These are phyloP conservation scores for Coleophoma eucalyptorum DNA, from an alignment of 2,329 filamentous ascomycete species.

Conservation along the genomic window DNA sequence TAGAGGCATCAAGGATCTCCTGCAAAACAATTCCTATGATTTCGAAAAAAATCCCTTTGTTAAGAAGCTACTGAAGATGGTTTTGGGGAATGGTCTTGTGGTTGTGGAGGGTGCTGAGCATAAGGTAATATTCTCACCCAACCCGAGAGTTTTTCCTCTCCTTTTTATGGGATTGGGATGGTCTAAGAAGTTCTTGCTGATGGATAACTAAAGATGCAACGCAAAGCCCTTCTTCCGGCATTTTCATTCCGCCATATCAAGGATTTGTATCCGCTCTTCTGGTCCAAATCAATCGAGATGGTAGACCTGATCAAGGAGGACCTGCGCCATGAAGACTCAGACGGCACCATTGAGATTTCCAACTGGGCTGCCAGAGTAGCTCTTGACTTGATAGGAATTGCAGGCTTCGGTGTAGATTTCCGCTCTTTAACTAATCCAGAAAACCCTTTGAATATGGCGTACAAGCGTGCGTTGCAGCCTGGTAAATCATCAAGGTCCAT, in stretches of 20 bases:
- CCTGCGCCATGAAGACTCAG: constrained; percentile 11
- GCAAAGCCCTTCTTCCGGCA: constrained; percentile 73
- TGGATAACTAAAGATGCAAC: constrained; percentile 47
- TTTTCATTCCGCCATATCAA: constrained; percentile 84
- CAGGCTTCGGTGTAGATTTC: constrained; percentile 68
- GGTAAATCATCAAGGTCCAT: constrained; percentile 43
- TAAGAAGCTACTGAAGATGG: constrained; percentile 37
- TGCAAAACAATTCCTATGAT: constrained; percentile 6
- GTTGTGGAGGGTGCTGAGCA: constrained; percentile 84
- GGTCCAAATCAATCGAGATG: constrained; percentile 67
- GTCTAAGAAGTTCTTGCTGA: too few species aligned
- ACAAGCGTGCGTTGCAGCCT: constrained; percentile 36
- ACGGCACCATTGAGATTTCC: constrained; percentile 7
- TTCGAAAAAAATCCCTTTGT: constrained; percentile 25
- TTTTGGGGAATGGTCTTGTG: constrained; percentile 59
- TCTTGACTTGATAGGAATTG: constrained; percentile 69
- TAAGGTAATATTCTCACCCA: constrained; percentile 42
- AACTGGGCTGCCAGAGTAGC: constrained; percentile 61
- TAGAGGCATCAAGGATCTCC: constrained; percentile 7
- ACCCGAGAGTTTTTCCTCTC: too few species aligned
- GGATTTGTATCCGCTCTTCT: constrained; percentile 77
- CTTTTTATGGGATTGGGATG: too few species aligned
- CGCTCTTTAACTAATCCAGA: constrained; percentile 55
- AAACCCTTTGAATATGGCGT: constrained; percentile 54
- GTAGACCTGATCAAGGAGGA: constrained; percentile 27